Evolutionary conservation across 1,139 yeast species (phyloP).

Genomic region (Saccharomyces hybrid): DNA sequence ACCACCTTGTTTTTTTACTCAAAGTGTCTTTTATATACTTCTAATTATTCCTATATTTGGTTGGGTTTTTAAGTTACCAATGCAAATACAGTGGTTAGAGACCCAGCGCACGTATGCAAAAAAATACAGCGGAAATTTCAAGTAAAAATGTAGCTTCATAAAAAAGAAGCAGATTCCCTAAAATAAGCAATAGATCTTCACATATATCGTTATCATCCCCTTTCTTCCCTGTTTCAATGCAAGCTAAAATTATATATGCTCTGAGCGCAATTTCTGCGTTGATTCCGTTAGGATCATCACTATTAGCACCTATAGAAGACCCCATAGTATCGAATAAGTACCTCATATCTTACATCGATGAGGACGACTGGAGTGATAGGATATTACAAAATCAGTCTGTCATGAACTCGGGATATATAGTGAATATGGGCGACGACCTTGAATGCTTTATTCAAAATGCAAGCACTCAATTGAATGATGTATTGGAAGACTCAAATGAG

Average conservation of each 20-base stretch:
- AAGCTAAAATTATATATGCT: background rate
- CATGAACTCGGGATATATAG: slow-evolving; percentile 12
- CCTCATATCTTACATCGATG: slow-evolving; percentile 17
- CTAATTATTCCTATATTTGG: background rate
- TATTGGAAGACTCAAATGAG: slow-evolving; percentile 7
- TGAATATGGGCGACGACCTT: slow-evolving; percentile 16
- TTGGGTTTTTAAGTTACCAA: background rate
- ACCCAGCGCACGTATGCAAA: background rate
- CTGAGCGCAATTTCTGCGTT: background rate
- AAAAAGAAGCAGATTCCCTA: background rate
- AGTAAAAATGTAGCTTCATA: background rate
- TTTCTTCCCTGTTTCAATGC: background rate
- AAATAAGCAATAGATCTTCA: background rate
- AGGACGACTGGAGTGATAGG: slow-evolving; percentile 13
- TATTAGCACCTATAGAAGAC: slow-evolving; percentile 20
- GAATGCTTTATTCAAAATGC: slow-evolving; percentile 21
- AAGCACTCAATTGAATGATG: slow-evolving; percentile 1
- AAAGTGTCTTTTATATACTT: background rate
- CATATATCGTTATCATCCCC: background rate
- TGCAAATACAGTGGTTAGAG: background rate
- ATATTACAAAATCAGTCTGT: slow-evolving; percentile 12
- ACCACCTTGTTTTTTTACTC: background rate
- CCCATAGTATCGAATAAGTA: slow-evolving; percentile 18
- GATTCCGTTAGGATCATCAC: slow-evolving; percentile 2
- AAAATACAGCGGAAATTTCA: background rate